Base-by-base conservation (phyloP, 2,329 filamentous ascomycete genomes). In the Monosporascus sp. region DNA sequence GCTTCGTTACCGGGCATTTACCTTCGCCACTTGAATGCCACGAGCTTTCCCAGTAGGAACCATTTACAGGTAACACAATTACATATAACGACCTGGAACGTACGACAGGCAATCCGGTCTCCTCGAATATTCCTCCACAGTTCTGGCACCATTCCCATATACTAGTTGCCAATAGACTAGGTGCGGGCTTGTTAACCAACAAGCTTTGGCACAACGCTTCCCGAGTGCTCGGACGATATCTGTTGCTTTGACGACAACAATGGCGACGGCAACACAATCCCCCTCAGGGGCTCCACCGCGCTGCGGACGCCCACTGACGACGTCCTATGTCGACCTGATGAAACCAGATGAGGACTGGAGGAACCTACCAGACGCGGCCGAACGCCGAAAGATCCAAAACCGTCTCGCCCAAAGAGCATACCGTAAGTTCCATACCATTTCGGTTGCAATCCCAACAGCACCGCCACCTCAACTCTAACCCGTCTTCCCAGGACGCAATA, bases 321-420 rank as follows among this genome's bases (percentile, higher is more conserved):
- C 65, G 19, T 66, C 66, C 2, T 69, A 69, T 45, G 66, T 64
- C 43, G 66, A 69, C 51, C 52, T 69, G 20, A 68, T 69, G 66
- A 68, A 66, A 58, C 67, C 66, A 5, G 66, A 68, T 27, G 67
- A 69, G 56, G 67, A 69, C 48, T 69, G 67, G 67, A 65, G 67
- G 50, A 67, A 65, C 48, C 61, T 69, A 19, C 64, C 66, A 24
- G 65, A 68, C 54, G 65, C 66, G 27, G 64, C 66, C 16, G 67
- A 69, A 56, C 52, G 67, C 24, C 63, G 67, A 48, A 69, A 68
- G 57, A 69, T 69, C n/a, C 67, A 69, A 51, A 69, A 69, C 50
- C 65, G 67, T 11, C 64, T 69, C 34, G 67, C 67, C 37, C 67
- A 69, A 52, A 55, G 67, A 52, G 67, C 67, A 48, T 69, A 69